Percentiles rank a stretch among this genome's conserved stretches.
These are phyloP conservation scores for Fraxinus excelsior DNA, from an alignment of 257 asterid genomes.

Conservation along the genomic window DNA sequence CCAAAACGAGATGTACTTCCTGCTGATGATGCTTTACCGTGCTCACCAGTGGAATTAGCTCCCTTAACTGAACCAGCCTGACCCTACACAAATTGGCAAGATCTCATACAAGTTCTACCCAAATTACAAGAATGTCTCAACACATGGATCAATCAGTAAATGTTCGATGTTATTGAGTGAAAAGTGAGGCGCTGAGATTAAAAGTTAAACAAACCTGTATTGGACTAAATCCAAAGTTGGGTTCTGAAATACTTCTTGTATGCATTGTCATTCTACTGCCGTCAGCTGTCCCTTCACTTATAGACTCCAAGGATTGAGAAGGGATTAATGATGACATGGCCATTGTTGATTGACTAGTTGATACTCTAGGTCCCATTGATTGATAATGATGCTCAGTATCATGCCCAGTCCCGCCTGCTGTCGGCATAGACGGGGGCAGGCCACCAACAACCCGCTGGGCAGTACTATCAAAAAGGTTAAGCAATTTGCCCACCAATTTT, in stretches of 20 bases:
- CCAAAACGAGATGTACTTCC: constrained; percentile 59
- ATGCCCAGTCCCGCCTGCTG: constrained; percentile 43
- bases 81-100: constrained; percentile 32
- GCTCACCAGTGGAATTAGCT: constrained; percentile 46
- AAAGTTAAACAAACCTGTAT: constrained; percentile 63
- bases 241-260: constrained; percentile 92
- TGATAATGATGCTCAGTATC: constrained; percentile 40
- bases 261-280: constrained; percentile 58
- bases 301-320: constrained; percentile 73
- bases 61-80: constrained; percentile 74
- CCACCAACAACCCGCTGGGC: constrained; percentile 88
- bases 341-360: constrained; percentile 89
- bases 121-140: constrained; percentile 2
- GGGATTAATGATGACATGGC: constrained; percentile 91
- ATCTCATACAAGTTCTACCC: not conserved
- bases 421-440: constrained; percentile 64
- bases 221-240: constrained; percentile 93
- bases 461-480: constrained; percentile 76
- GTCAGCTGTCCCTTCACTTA: constrained; percentile 62
- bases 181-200: constrained; percentile 7
- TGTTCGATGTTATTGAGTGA: not conserved
- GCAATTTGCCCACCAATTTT: constrained; percentile 75
- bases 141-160: constrained; percentile 16
- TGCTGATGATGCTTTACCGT: constrained; percentile 50
- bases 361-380: constrained; percentile 60